Evolutionary conservation across 768 basidiomycete genomes (phyloP).

Genomic region (Sporobolomyces pararoseus): DNA sequence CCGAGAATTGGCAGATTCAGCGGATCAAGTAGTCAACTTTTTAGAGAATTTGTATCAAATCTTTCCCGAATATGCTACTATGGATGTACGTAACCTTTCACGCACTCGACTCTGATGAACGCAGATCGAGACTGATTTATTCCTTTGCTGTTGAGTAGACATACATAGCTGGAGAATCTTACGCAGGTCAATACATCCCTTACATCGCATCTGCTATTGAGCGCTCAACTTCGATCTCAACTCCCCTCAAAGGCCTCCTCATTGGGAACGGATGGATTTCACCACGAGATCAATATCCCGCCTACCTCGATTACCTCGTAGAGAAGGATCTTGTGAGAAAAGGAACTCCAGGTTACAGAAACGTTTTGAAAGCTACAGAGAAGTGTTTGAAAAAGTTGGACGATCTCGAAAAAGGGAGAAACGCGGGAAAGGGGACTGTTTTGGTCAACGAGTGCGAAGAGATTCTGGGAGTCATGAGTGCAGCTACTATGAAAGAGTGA

Average conservation of each 20-base stretch:
- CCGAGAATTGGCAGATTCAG: conserved; percentile 68
- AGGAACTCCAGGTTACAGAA: conserved; percentile 65
- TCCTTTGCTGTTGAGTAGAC: conserved; percentile 58
- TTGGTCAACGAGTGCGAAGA: conserved; percentile 60
- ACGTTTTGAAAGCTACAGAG: conserved; percentile 59
- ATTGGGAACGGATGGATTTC: conserved; percentile 99
- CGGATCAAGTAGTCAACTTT: conserved; percentile 76
- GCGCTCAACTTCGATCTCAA: conserved; percentile 22
- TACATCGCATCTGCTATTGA: conserved; percentile 67
- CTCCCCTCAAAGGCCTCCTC: conserved; percentile 60
- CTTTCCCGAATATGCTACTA: conserved; percentile 77
- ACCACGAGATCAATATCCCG: conserved; percentile 75
- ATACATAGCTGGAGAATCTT: conserved; percentile 92
- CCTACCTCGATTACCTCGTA: conserved; percentile 69
- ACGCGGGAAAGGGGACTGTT: conserved; percentile 50
- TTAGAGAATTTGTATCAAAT: conserved; percentile 80
- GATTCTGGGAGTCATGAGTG: conserved; percentile 55
- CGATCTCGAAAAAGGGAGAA: conserved; percentile 39
- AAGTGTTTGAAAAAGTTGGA: conserved; percentile 58
- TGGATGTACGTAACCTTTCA: no score
- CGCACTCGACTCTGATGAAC: no score
- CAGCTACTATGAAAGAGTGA: conserved; percentile 53
- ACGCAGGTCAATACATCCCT: conserved; percentile 96
- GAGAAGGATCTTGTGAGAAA: conserved; percentile 71
- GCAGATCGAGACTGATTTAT: conserved; percentile 48